phyloP scores from a whole-genome alignment of 441 rosid species.

The Syzygium syzygioides region DNA sequence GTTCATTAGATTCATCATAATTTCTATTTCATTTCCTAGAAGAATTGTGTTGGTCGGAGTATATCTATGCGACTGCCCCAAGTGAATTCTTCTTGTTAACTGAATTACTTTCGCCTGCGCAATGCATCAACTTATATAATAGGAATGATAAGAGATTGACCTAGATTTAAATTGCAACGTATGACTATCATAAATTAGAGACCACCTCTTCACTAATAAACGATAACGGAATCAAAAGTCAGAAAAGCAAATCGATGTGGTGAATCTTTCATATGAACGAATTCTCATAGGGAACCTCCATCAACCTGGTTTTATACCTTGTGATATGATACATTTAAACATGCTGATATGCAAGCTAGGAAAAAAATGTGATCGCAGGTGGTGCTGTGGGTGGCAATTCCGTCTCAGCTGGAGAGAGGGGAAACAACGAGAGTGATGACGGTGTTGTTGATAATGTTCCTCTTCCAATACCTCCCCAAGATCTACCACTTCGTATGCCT shows the following conservation, averaged over 20 bases:
- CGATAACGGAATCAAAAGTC: background rate
- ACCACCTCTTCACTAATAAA: background rate
- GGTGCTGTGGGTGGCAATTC: conserved; percentile 72
- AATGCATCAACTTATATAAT: background rate
- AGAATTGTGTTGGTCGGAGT: background rate
- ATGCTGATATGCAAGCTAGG: no score
- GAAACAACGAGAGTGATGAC: conserved; percentile 61
- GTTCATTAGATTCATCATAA: background rate
- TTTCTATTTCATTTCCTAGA: background rate
- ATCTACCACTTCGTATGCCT: conserved; percentile 81
- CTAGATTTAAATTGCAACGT: background rate
- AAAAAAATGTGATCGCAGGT: conserved; percentile 31
- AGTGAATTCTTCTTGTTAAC: background rate
- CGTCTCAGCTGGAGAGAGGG: conserved; percentile 48
- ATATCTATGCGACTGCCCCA: background rate
- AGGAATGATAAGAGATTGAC: background rate
- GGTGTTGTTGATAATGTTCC: conserved; percentile 50
- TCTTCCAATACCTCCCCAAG: conserved; percentile 85
- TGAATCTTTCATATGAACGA: background rate
- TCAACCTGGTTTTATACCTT: background rate
- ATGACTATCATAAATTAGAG: background rate
- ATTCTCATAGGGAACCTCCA: background rate
- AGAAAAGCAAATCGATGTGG: background rate
- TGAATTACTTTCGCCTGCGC: background rate
- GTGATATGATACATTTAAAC: background rate